Conservation (phyloP, 2,329 filamentous ascomycete species). For the Cercospora zeae-maydis region DNA sequence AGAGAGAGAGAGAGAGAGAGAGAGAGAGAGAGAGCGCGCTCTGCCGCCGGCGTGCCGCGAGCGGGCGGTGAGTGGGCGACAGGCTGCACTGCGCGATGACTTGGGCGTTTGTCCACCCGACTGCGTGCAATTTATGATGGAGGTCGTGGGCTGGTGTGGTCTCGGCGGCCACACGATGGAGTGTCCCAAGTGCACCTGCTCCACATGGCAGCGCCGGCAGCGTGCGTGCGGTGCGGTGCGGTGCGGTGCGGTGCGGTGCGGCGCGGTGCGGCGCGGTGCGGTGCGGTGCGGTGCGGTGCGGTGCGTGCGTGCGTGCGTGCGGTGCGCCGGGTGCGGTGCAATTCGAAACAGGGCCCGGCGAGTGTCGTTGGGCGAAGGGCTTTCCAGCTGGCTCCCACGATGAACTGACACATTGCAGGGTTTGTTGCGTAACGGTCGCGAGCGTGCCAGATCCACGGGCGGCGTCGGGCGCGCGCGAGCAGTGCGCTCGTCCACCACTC, state of each 20-base stretch:
- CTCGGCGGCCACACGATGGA: neutral
- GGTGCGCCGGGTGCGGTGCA: no score
- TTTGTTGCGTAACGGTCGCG: slow-evolving; percentile 3
- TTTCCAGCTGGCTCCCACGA: neutral
- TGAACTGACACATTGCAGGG: slow-evolving; percentile 20
- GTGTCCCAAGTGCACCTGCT: neutral
- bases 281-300: no score
- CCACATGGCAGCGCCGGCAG: neutral
- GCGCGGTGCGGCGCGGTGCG: no score
- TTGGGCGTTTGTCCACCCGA: slow-evolving; percentile 1
- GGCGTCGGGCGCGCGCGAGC: neutral
- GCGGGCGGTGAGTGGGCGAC: neutral
- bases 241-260: no score
- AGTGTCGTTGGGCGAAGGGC: neutral
- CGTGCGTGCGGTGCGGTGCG: no score
- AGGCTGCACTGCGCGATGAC: neutral
- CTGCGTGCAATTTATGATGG: slow-evolving; percentile 9
- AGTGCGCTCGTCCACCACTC: neutral
- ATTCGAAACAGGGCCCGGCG: neutral
- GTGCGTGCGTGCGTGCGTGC: no score
- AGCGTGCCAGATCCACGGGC: slow-evolving; percentile 2
- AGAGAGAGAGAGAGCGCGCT: neutral
- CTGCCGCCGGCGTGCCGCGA: neutral
- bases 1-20: no score
- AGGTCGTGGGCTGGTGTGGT: slow-evolving; percentile 1